phyloP scores from a whole-genome alignment of 768 basidiomycete genomes.

The Candolleomyces aberdarensis region DNA sequence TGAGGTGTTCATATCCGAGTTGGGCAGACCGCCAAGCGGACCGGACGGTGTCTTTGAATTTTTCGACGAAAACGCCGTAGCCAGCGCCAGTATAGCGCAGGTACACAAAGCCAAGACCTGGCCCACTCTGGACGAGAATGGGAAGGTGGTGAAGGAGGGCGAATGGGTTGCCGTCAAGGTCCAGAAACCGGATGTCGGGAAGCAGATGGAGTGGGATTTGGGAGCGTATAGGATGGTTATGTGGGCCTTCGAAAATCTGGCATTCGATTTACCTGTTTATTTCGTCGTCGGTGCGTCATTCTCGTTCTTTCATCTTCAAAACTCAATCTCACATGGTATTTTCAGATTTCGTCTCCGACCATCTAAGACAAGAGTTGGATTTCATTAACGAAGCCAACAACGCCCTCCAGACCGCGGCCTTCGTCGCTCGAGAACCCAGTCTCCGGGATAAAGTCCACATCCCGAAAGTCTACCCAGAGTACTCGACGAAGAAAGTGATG shows the following conservation, averaged over 20 bases:
- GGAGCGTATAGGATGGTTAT: conserved; percentile 66
- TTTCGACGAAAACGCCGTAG: conserved; percentile 75
- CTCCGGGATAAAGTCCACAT: conserved; percentile 73
- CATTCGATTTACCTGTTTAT: conserved; percentile 85
- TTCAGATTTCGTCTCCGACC: conserved; percentile 72
- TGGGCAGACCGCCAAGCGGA: conserved; percentile 60
- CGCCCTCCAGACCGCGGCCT: conserved; percentile 63
- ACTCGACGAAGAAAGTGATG: conserved; percentile 75
- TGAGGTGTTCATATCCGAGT: conserved; percentile 65
- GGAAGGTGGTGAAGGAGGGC: conserved; percentile 32
- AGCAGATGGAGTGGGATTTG: conserved; percentile 85
- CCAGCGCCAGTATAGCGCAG: conserved; percentile 90
- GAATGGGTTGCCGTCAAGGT: conserved; percentile 90
- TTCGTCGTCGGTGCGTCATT: conserved; percentile 64
- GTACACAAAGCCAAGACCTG: conserved; percentile 75
- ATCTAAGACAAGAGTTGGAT: conserved; percentile 80
- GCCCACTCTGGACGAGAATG: conserved; percentile 30
- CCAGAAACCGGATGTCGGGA: conserved; percentile 85
- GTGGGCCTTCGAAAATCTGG: conserved; percentile 76
- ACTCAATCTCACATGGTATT: not conserved
- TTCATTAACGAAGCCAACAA: conserved; percentile 80
- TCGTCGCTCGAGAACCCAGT: conserved; percentile 67
- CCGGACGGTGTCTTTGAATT: conserved; percentile 74
- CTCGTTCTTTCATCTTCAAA: not conserved
- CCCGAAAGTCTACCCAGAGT: conserved; percentile 69